Conservation (phyloP, 371 early-diverging fungal species). For the Rhizomucor pusillus region DNA sequence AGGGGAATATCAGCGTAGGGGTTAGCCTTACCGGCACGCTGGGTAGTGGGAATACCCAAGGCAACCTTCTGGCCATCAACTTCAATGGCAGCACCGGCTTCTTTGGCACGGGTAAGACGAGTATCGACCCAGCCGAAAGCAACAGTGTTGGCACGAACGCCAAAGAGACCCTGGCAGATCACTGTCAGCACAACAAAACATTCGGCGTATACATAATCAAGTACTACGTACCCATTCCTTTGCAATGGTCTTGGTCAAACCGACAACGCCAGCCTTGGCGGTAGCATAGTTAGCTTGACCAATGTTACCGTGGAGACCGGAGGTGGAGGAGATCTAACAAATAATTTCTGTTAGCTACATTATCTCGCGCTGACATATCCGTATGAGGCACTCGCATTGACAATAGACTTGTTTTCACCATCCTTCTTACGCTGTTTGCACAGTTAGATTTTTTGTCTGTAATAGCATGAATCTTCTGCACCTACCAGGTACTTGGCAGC, state of each 20-base stretch:
- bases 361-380: background rate
- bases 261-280: conserved; percentile 52
- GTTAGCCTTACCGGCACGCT: conserved; percentile 40
- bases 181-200: conserved; percentile 4
- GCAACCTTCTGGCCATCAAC: conserved; percentile 68
- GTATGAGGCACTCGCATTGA: conserved; percentile 39
- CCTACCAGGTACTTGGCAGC: conserved; percentile 56
- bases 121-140: conserved; percentile 71
- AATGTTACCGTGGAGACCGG: conserved; percentile 69
- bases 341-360: conserved; percentile 1
- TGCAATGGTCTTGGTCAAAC: conserved; percentile 59
- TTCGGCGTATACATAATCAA: background rate
- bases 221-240: conserved; percentile 44
- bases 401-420: conserved; percentile 49
- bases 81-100: conserved; percentile 61
- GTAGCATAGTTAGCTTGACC: conserved; percentile 57
- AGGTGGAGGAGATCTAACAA: conserved; percentile 62
- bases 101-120: conserved; percentile 70
- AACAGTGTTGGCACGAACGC: conserved; percentile 65
- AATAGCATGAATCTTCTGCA: too few species aligned
- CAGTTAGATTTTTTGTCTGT: background rate
- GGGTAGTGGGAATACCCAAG: conserved; percentile 64
- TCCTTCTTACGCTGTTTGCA: conserved; percentile 40
- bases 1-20: conserved; percentile 61
- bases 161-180: conserved; percentile 35